These are phyloP conservation scores for Aspergillus olivimuriae DNA, from an alignment of 495 filamentous ascomycete species.

Conservation along the genomic window DNA sequence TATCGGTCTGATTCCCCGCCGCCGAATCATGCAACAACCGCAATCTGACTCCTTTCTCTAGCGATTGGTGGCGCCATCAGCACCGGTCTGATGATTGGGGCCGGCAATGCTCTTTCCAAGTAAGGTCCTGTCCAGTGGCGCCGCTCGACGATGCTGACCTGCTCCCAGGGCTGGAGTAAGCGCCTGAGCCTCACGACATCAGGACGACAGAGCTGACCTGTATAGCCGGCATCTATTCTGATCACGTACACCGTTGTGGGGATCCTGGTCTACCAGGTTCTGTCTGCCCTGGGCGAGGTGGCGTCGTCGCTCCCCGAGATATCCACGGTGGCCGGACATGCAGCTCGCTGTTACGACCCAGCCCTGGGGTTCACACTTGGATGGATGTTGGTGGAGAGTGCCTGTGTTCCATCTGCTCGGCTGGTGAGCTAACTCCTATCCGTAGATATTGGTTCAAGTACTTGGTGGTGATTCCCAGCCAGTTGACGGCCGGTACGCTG, in stretches of 20 bases:
- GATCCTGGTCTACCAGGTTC: constrained; percentile 53
- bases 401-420: background rate
- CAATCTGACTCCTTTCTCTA: constrained; percentile 12
- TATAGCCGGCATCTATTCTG: constrained; percentile 49
- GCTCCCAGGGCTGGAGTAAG: constrained; percentile 29
- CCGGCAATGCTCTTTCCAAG: constrained; percentile 54
- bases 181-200: no score
- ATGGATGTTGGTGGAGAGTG: constrained; percentile 31
- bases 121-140: constrained; percentile 41
- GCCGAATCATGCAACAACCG: background rate
- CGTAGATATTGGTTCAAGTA: constrained; percentile 56
- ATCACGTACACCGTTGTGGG: constrained; percentile 61
- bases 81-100: constrained; percentile 59
- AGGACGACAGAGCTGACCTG: background rate
- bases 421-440: no score
- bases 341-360: constrained; percentile 54
- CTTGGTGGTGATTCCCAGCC: constrained; percentile 71
- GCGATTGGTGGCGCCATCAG: constrained; percentile 82
- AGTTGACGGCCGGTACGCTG: constrained; percentile 67
- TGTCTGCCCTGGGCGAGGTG: constrained; percentile 59
- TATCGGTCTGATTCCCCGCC: constrained; percentile 44
- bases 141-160: background rate
- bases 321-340: constrained; percentile 55
- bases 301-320: constrained; percentile 52
- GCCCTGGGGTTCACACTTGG: constrained; percentile 58